These are phyloP conservation scores for Aspergillus eucalypticola DNA, from an alignment of 2,329 filamentous ascomycete species.

Conservation along the genomic window DNA sequence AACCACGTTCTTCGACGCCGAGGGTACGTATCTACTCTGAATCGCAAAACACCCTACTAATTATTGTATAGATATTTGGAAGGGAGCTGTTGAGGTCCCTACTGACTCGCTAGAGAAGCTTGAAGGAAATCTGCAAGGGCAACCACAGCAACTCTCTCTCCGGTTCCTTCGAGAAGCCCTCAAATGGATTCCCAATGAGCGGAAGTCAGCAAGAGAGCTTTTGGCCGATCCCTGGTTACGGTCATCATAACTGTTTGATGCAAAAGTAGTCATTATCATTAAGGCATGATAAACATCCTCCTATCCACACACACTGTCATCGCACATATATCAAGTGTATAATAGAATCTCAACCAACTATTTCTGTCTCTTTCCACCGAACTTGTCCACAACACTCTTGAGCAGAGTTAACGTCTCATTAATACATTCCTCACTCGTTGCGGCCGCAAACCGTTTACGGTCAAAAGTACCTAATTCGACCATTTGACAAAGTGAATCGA, in stretches of 20 bases:
- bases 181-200: conserved; percentile 18
- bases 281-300: too few species aligned
- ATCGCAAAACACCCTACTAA: neutral
- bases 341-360: too few species aligned
- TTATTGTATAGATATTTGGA: conserved; percentile 19
- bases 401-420: too few species aligned
- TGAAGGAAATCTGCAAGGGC: conserved; percentile 16
- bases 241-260: neutral
- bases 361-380: too few species aligned
- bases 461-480: too few species aligned
- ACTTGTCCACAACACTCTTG: too few species aligned
- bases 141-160: conserved; percentile 19
- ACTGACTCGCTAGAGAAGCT: conserved; percentile 17
- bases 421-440: too few species aligned
- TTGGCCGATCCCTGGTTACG: conserved; percentile 23
- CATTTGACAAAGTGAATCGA: too few species aligned
- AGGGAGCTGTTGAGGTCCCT: conserved; percentile 13
- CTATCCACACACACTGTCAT: too few species aligned
- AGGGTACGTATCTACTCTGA: neutral
- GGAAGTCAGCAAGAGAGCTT: conserved; percentile 21
- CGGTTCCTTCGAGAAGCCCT: conserved; percentile 25
- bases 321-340: too few species aligned
- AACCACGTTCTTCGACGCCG: neutral
- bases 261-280: too few species aligned
- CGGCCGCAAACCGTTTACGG: too few species aligned